These are phyloP conservation scores for Beauveria brongniartii DNA, from an alignment of 2,329 filamentous ascomycete genomes.

Conservation along the genomic window DNA sequence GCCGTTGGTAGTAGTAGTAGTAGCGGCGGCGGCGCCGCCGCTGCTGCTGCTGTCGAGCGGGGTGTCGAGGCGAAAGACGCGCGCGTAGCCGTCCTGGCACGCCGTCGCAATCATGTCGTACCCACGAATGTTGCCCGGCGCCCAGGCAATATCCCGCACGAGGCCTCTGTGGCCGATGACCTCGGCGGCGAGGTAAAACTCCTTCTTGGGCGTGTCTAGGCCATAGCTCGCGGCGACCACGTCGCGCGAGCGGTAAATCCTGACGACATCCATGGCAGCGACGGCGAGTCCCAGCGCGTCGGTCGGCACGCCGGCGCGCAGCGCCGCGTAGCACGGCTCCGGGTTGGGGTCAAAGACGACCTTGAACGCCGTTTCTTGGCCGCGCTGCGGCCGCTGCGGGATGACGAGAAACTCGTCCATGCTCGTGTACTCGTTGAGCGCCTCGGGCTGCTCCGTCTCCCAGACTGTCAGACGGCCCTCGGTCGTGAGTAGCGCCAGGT, in stretches of 20 bases:
- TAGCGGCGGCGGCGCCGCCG: slow-evolving; percentile 19
- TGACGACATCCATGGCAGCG: slow-evolving; percentile 75
- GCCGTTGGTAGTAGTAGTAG: too few species aligned
- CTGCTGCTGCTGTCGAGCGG: slow-evolving; percentile 29
- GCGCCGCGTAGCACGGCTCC: slow-evolving; percentile 66
- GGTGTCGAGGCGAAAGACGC: slow-evolving; percentile 77
- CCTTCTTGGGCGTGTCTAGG: slow-evolving; percentile 51
- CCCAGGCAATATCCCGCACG: slow-evolving; percentile 86
- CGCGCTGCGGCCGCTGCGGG: slow-evolving; percentile 60
- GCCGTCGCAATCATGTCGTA: slow-evolving; percentile 88
- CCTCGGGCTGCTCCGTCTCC: slow-evolving; percentile 80
- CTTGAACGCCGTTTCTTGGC: slow-evolving; percentile 80
- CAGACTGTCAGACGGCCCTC: slow-evolving; percentile 74
- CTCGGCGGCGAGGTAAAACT: slow-evolving; percentile 79
- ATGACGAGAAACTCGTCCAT: slow-evolving; percentile 69
- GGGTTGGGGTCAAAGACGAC: slow-evolving; percentile 85
- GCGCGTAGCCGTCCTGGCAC: slow-evolving; percentile 82
- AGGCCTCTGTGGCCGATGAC: slow-evolving; percentile 66
- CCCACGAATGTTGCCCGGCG: slow-evolving; percentile 80
- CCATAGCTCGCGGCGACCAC: slow-evolving; percentile 44
- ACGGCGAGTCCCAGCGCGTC: slow-evolving; percentile 78
- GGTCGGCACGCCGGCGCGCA: slow-evolving; percentile 71
- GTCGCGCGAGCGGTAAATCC: slow-evolving; percentile 70
- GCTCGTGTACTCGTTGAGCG: slow-evolving; percentile 64
- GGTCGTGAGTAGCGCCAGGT: slow-evolving; percentile 74